Percentiles rank a stretch among this genome's conserved stretches.
Conservation (phyloP, 2,329 filamentous ascomycete species). For the Arthrobotrys iridis region DNA sequence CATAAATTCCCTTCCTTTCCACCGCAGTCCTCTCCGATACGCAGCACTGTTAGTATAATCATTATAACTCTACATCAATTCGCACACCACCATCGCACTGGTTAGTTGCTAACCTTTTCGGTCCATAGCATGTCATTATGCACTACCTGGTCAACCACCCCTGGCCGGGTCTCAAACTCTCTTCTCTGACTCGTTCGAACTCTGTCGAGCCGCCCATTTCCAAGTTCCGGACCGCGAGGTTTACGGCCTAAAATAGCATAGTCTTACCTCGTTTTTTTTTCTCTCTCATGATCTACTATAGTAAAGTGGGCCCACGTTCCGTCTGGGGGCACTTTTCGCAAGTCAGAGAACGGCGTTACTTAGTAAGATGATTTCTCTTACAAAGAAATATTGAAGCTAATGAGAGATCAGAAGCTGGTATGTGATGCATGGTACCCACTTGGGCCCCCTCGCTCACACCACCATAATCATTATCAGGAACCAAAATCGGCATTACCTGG, state of each 20-base stretch:
- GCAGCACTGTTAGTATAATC: not conserved
- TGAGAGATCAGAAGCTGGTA: not conserved
- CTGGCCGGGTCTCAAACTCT: slow-evolving; percentile 6
- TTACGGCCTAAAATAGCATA: slow-evolving; percentile 7
- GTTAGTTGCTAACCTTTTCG: not conserved
- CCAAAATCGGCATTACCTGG: not conserved
- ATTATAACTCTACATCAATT: not conserved
- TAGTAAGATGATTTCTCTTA: not conserved
- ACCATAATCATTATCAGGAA: slow-evolving; percentile 6
- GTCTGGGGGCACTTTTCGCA: slow-evolving; percentile 7
- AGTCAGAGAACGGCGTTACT: not conserved
- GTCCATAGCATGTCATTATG: not conserved
- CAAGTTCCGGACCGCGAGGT: slow-evolving; percentile 24
- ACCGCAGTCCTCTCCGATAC: not conserved
- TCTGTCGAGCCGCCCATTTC: not conserved
- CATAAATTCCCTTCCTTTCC: slow-evolving; percentile 4
- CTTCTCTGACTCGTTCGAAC: slow-evolving; percentile 11
- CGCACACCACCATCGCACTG: too few relatives aligned
- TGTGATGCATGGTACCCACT: not conserved
- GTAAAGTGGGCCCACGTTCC: slow-evolving; percentile 14
- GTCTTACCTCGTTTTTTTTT: slow-evolving; percentile 5
- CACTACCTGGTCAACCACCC: not conserved
- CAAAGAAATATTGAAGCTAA: not conserved
- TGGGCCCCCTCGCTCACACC: not conserved
- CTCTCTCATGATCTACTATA: not conserved